Conservation (phyloP, 1,284 basidiomycete species). For the Agroathelia rolfsii region DNA sequence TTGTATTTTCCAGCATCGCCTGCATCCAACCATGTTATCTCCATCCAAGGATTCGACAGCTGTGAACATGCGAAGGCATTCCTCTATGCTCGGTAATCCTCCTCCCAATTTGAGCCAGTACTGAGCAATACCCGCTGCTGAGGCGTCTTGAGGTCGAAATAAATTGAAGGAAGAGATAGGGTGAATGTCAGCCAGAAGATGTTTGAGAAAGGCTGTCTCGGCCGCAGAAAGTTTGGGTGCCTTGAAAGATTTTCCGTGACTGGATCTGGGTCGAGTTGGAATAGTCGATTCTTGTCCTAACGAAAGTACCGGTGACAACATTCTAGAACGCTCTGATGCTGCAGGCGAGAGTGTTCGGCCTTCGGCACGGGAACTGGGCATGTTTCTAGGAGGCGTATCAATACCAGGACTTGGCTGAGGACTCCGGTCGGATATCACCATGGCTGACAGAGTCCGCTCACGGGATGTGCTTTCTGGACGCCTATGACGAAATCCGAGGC, state of each 20-base stretch:
- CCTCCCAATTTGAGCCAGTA: conserved; percentile 40
- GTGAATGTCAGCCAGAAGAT: conserved; percentile 52
- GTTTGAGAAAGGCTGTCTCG: conserved; percentile 53
- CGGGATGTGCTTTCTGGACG: too few relatives aligned
- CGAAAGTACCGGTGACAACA: too few relatives aligned
- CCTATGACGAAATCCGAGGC: conserved; percentile 45
- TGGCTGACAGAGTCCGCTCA: too few relatives aligned
- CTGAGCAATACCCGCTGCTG: conserved; percentile 19
- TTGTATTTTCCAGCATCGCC: conserved; percentile 85
- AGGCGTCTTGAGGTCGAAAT: conserved; percentile 28
- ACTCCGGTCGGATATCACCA: too few relatives aligned
- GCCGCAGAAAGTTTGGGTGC: conserved; percentile 41
- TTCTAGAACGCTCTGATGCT: too few relatives aligned
- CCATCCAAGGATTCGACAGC: conserved; percentile 86
- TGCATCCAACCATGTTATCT: conserved; percentile 89
- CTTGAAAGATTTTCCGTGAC: conserved; percentile 27
- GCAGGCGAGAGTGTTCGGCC: too few relatives aligned
- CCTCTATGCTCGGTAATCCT: conserved; percentile 52
- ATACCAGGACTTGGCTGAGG: too few relatives aligned
- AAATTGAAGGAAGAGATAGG: conserved; percentile 22
- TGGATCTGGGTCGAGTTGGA: too few relatives aligned
- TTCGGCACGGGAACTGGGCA: too few relatives aligned
- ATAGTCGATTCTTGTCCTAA: too few relatives aligned
- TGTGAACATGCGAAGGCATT: conserved; percentile 80
- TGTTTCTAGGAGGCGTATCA: too few relatives aligned